Conservation (phyloP, 139 green algal species). For the Micromonas pusilla region DNA sequence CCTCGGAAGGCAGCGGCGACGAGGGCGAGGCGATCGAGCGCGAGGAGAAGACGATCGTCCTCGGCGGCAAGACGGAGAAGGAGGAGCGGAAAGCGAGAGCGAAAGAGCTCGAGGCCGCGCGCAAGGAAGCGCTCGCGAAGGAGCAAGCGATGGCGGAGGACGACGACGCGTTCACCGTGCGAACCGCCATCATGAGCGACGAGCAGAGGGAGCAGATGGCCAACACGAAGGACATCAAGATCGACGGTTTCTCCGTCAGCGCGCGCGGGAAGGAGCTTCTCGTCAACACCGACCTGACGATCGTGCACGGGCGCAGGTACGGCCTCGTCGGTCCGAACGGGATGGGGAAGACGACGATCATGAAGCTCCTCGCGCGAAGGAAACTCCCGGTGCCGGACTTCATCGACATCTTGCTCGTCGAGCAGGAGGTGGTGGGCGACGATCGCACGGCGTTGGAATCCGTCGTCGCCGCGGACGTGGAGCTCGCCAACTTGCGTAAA, state of each 20-base stretch:
- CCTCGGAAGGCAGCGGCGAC: slow-evolving; percentile 61
- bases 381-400: slow-evolving; percentile 88
- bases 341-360: slow-evolving; percentile 95
- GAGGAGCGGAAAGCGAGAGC: slow-evolving; percentile 22
- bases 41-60: slow-evolving; percentile 37
- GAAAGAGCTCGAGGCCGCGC: slow-evolving; percentile 43
- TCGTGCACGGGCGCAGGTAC: slow-evolving; percentile 65
- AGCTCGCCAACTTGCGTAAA: slow-evolving; percentile 81
- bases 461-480: slow-evolving; percentile 88
- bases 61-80: slow-evolving; percentile 24
- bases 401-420: slow-evolving; percentile 97
- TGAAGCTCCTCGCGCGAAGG: slow-evolving; percentile 82
- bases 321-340: slow-evolving; percentile 66
- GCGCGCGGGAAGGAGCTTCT: slow-evolving; percentile 96
- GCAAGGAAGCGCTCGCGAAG: slow-evolving; percentile 53
- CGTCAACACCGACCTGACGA: slow-evolving; percentile 81
- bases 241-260: slow-evolving; percentile 91
- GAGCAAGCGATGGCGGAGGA: slow-evolving; percentile 73
- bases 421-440: slow-evolving; percentile 90
- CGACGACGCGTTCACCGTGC: slow-evolving; percentile 90
- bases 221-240: slow-evolving; percentile 44
- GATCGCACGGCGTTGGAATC: slow-evolving; percentile 58
- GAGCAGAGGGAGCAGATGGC: slow-evolving; percentile 37
- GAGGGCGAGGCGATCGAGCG: slow-evolving; percentile 48
- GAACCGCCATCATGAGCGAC: slow-evolving; percentile 63